Percentiles rank a stretch among this genome's conserved stretches.
Evolutionary conservation across 1,139 yeast species (phyloP).

Genomic region (Diutina mesorugosa): DNA sequence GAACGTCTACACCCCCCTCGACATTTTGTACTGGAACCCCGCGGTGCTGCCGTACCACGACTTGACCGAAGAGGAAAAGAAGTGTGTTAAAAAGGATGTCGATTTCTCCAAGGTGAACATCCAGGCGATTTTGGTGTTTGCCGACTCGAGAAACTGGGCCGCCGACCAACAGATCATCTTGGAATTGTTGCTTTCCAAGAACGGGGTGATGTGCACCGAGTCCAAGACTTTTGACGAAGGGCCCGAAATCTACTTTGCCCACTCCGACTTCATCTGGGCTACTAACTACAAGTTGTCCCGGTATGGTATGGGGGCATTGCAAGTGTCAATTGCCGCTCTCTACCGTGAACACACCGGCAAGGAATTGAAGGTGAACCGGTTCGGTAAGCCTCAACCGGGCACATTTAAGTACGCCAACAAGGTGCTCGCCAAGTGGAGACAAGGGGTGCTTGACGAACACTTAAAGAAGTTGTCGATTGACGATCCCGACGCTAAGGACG

Average conservation of each 20-base stretch:
- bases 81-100: conserved; percentile 34
- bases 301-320: conserved; percentile 86
- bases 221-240: conserved; percentile 63
- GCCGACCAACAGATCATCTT: conserved; percentile 80
- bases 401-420: conserved; percentile 72
- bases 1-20: conserved; percentile 67
- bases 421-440: conserved; percentile 65
- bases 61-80: conserved; percentile 55
- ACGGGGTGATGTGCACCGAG: conserved; percentile 74
- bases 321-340: conserved; percentile 72
- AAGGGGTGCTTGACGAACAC: conserved; percentile 63
- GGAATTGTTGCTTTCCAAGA: conserved; percentile 58
- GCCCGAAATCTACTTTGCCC: conserved; percentile 74
- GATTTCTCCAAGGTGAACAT: conserved; percentile 54
- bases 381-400: conserved; percentile 79
- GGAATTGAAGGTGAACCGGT: conserved; percentile 63
- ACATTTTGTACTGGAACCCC: conserved; percentile 76
- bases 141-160: conserved; percentile 82
- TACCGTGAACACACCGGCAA: conserved; percentile 72
- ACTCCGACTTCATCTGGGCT: conserved; percentile 83
- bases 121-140: conserved; percentile 68
- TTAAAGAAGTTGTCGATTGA: conserved; percentile 39
- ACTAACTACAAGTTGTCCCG: conserved; percentile 69
- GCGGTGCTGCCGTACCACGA: conserved; percentile 72
- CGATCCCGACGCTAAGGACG: conserved; percentile 33